Conservation (phyloP, 257 asterid species). For the Gentiana dahurica region DNA sequence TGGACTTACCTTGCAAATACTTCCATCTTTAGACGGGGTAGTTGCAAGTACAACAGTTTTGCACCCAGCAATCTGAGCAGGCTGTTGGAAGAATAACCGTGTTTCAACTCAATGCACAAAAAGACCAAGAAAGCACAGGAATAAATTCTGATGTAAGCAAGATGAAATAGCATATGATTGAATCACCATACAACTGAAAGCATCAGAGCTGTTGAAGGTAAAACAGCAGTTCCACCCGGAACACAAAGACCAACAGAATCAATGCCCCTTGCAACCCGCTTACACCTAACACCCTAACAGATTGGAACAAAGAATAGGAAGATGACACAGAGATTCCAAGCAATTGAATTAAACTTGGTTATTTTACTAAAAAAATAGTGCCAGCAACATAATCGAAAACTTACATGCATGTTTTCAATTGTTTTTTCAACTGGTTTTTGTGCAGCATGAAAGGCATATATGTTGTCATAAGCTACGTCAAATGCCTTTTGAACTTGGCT, state of each 20-base stretch:
- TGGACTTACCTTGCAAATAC: slow-evolving; percentile 67
- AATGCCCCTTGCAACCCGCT: slow-evolving; percentile 85
- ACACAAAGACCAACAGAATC: slow-evolving; percentile 92
- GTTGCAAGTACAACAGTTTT: slow-evolving; percentile 94
- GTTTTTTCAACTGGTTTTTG: slow-evolving; percentile 75
- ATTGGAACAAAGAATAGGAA: slow-evolving; percentile 8
- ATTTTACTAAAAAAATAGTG: background rate
- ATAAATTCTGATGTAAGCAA: slow-evolving; percentile 7
- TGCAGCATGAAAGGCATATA: slow-evolving; percentile 79
- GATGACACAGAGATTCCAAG: slow-evolving; percentile 3
- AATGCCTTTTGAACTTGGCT: slow-evolving; percentile 76
- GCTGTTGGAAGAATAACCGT: slow-evolving; percentile 43
- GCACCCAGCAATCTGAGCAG: slow-evolving; percentile 99
- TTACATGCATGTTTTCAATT: slow-evolving; percentile 87
- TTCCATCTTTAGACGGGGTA: slow-evolving; percentile 85
- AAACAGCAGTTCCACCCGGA: slow-evolving; percentile 99
- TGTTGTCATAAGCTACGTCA: slow-evolving; percentile 88
- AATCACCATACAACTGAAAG: slow-evolving; percentile 81
- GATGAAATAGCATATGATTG: slow-evolving; percentile 5
- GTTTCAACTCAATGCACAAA: slow-evolving; percentile 4
- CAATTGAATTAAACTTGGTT: background rate
- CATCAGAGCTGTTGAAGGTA: slow-evolving; percentile 98
- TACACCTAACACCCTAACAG: slow-evolving; percentile 87
- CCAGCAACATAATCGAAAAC: slow-evolving; percentile 4
- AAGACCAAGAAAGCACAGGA: slow-evolving; percentile 1